These are phyloP conservation scores for Citrullus colocynthis DNA, from an alignment of 306 rosid genomes.

Conservation along the genomic window DNA sequence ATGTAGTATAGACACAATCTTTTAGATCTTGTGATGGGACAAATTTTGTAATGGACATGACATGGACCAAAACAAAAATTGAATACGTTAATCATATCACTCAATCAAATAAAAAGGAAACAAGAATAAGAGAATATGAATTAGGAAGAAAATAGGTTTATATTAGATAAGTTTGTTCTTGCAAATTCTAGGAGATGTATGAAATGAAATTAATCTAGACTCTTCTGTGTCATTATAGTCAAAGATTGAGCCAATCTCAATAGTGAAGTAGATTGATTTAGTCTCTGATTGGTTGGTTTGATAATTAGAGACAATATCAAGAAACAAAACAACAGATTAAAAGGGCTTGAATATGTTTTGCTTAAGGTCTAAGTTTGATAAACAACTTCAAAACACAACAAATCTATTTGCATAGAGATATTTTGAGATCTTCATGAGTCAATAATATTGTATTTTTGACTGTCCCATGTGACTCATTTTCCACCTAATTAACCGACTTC, in stretches of 20 bases:
- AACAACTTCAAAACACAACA: slow-evolving; percentile 31
- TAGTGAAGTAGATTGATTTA: slow-evolving; percentile 7
- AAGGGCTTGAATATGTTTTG: neutral
- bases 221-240: neutral
- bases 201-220: neutral
- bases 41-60: neutral
- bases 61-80: neutral
- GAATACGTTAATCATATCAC: neutral
- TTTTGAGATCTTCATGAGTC: neutral
- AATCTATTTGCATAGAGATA: neutral
- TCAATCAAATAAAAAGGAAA: neutral
- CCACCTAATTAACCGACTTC: neutral
- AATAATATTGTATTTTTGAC: neutral
- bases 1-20: neutral
- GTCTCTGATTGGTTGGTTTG: slow-evolving; percentile 23
- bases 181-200: slow-evolving; percentile 6
- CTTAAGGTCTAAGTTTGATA: slow-evolving; percentile 53
- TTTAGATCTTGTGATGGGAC: neutral
- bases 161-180: neutral
- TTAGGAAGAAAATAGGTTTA: neutral
- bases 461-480: neutral
- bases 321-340: neutral
- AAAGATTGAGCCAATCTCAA: neutral
- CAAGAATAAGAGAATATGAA: neutral
- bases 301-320: neutral